Percentiles rank a stretch among this genome's conserved stretches.
Conservation (phyloP, 345 rosid species). For the Raphanus raphanistrum region DNA sequence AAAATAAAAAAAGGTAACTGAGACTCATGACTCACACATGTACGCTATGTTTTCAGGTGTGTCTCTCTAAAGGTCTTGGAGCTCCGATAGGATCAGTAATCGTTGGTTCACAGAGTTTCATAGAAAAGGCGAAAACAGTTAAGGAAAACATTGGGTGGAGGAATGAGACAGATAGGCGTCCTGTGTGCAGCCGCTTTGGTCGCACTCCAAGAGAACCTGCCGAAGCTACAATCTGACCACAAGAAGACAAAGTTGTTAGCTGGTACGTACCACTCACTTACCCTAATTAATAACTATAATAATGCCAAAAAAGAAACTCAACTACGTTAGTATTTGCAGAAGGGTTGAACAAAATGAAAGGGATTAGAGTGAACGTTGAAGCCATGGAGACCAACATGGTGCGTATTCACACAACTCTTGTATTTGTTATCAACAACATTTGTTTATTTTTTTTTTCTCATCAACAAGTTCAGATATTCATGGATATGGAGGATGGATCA, state of each 20-base stretch:
- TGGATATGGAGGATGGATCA: constrained; percentile 55
- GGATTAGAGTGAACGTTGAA: constrained; percentile 57
- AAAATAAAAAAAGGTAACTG: not conserved
- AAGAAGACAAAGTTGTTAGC: constrained; percentile 76
- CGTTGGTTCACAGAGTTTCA: constrained; percentile 81
- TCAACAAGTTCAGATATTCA: constrained; percentile 50
- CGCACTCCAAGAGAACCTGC: constrained; percentile 61
- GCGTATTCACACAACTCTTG: constrained; percentile 19
- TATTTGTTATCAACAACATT: not conserved
- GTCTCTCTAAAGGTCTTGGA: constrained; percentile 89
- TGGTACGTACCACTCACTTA: constrained; percentile 42
- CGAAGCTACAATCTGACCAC: constrained; percentile 74
- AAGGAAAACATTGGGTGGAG: constrained; percentile 91
- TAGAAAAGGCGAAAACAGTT: constrained; percentile 74
- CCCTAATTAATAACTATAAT: too few species aligned
- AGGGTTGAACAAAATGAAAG: constrained; percentile 76
- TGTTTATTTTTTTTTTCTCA: not conserved
- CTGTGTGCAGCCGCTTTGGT: constrained; percentile 82
- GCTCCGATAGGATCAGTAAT: constrained; percentile 91
- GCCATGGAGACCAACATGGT: constrained; percentile 89
- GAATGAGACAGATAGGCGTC: constrained; percentile 88
- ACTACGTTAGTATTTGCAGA: constrained; percentile 38
- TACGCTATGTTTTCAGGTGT: constrained; percentile 44
- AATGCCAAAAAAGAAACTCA: too few species aligned
- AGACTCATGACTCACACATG: not conserved